Evolutionary conservation across 805 yeast genomes (phyloP).

Genomic region (Metschnikowia kofuensis): DNA sequence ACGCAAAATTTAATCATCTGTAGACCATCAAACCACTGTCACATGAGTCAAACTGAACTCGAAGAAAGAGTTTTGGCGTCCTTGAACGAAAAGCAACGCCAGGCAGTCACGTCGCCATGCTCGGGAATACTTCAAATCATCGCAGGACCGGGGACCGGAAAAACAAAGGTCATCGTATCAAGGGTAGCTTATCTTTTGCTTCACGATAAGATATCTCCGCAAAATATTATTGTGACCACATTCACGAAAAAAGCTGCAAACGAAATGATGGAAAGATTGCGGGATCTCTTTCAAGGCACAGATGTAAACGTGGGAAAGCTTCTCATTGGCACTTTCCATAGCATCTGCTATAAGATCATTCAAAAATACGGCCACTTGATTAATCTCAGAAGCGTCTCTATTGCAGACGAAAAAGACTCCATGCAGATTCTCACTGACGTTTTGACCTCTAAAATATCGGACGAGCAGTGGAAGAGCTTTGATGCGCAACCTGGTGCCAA

Average conservation of each 20-base stretch:
- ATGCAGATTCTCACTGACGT: conserved; percentile 44
- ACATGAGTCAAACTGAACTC: conserved; percentile 1
- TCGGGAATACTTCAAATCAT: conserved; percentile 45
- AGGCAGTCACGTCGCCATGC: conserved; percentile 38
- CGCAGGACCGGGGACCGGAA: conserved; percentile 68
- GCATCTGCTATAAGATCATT: conserved; percentile 66
- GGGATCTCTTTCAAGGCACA: conserved; percentile 28
- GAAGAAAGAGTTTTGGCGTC: conserved; percentile 13
- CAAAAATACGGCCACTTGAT: conserved; percentile 51
- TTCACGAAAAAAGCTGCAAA: conserved; percentile 91
- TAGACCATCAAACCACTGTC: background rate
- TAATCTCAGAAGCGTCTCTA: conserved; percentile 44
- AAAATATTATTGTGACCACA: conserved; percentile 75
- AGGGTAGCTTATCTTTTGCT: conserved; percentile 71
- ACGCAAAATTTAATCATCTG: background rate
- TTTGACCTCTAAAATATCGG: conserved; percentile 24
- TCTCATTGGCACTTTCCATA: conserved; percentile 86
- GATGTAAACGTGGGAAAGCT: conserved; percentile 43
- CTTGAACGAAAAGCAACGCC: conserved; percentile 40
- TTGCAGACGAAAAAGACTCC: conserved; percentile 68
- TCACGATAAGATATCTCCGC: conserved; percentile 52
- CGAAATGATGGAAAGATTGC: conserved; percentile 72
- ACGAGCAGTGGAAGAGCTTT: conserved; percentile 17
- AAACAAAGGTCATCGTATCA: conserved; percentile 78
- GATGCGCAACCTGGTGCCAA: conserved; percentile 17